Percentiles rank a stretch among this genome's conserved stretches.
Conservation (phyloP, 139 green algal genomes). For the Chlorella sp. region DNA sequence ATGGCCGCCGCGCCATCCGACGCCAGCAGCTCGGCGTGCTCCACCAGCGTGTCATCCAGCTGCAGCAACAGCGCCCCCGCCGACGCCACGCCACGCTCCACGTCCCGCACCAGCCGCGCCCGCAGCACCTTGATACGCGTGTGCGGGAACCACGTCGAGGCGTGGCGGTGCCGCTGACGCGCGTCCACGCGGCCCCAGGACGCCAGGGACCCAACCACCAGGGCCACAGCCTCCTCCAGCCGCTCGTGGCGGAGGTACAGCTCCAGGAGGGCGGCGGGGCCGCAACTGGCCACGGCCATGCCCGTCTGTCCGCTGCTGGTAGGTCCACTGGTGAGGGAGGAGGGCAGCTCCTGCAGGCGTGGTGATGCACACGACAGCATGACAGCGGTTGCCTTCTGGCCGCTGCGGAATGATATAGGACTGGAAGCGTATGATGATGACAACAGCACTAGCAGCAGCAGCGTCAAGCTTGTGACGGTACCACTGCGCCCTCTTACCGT, state of each 20-base stretch:
- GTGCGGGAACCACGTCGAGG: conserved; percentile 18
- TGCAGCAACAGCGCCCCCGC: not conserved
- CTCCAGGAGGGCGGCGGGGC: conserved; percentile 11
- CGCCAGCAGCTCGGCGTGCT: not conserved
- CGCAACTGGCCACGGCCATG: conserved; percentile 10
- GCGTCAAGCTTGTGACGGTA: too few relatives aligned
- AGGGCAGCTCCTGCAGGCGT: too few relatives aligned
- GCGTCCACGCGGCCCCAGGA: conserved; percentile 16
- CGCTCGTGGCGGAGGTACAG: conserved; percentile 21
- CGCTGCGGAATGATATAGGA: too few relatives aligned
- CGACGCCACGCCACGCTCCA: not conserved
- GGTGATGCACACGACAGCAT: too few relatives aligned
- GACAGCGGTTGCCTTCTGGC: too few relatives aligned
- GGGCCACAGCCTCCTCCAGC: conserved; percentile 12
- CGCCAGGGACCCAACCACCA: conserved; percentile 4
- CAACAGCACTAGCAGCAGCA: too few relatives aligned
- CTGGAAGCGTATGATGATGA: too few relatives aligned
- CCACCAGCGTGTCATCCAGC: not conserved
- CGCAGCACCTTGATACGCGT: conserved; percentile 4
- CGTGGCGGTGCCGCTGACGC: not conserved
- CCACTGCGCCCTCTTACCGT: too few relatives aligned
- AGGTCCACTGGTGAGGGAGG: too few relatives aligned
- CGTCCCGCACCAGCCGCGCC: not conserved
- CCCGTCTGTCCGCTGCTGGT: not conserved
- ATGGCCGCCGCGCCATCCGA: not conserved